Conservation (phyloP, 2,329 filamentous ascomycete species). For the Hymenoscyphus fraxineus region DNA sequence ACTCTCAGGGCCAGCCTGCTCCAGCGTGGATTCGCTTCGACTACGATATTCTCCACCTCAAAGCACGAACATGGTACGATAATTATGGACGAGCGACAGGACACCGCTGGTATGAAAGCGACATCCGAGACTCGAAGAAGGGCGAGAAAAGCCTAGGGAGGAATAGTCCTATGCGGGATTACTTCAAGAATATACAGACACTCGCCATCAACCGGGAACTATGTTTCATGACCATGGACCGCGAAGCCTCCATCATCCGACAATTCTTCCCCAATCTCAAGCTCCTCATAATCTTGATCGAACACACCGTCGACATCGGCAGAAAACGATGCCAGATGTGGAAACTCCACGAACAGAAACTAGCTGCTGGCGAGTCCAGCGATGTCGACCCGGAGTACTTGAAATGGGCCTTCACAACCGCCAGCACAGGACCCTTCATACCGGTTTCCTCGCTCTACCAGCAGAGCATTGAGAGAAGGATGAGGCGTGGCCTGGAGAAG, state of each 20-base stretch:
- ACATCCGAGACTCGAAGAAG: conserved; percentile 3
- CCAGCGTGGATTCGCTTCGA: conserved; percentile 15
- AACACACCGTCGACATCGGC: conserved; percentile 7
- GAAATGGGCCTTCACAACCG: conserved; percentile 12
- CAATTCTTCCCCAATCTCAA: conserved; percentile 13
- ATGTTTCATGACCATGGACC: conserved; percentile 7
- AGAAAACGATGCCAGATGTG: not conserved
- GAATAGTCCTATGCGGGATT: conserved; percentile 11
- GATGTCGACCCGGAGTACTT: not conserved
- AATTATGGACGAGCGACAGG: not conserved
- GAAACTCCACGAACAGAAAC: conserved; percentile 1
- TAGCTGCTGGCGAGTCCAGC: conserved; percentile 3
- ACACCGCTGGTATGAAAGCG: conserved; percentile 9
- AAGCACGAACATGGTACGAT: conserved; percentile 8
- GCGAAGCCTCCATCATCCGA: conserved; percentile 6
- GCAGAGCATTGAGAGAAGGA: not conserved
- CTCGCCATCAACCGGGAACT: conserved; percentile 14
- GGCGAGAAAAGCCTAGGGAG: not conserved
- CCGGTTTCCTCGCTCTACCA: conserved; percentile 4
- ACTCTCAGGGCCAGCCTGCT: not conserved
- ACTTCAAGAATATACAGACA: conserved; percentile 10
- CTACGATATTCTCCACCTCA: conserved; percentile 15
- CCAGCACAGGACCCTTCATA: conserved; percentile 14
- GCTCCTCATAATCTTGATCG: conserved; percentile 14
- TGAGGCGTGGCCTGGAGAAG: conserved; percentile 5